Evolutionary conservation across 148 eudicot genomes (phyloP).

Genomic region (Camellia granthamiana): DNA sequence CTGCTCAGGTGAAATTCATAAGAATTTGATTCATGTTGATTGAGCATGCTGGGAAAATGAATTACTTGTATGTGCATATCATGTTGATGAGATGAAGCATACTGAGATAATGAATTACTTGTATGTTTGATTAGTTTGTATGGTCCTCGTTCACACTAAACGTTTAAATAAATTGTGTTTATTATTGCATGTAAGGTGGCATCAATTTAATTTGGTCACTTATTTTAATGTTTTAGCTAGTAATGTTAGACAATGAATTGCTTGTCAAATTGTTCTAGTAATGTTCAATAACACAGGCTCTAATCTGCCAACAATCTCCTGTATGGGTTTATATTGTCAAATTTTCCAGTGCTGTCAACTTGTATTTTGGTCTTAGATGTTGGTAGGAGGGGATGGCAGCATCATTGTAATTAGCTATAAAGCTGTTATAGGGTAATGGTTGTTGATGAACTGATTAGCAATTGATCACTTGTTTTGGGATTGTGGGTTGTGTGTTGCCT

Average conservation of each 20-base stretch:
- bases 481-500: too few species aligned
- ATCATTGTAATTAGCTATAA: too few species aligned
- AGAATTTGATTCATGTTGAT: not conserved
- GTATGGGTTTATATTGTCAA: not conserved
- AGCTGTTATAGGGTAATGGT: too few species aligned
- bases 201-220: too few species aligned
- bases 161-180: not conserved
- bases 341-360: too few species aligned
- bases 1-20: conserved; percentile 22
- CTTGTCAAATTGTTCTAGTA: not conserved
- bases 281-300: not conserved
- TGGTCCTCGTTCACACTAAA: not conserved
- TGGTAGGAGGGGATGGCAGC: too few species aligned
- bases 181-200: too few species aligned
- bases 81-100: rapidly evolving
- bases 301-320: not conserved
- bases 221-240: not conserved
- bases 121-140: not conserved
- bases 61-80: too few species aligned
- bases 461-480: too few species aligned
- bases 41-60: not conserved
- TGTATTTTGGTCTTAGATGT: too few species aligned
- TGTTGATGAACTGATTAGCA: too few species aligned
- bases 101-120: not conserved
- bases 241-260: not conserved